Evolutionary conservation across 306 rosid species (phyloP), one percentile per base, ranked within the genome.

Genomic region (Glycyrrhiza uralensis): DNA sequence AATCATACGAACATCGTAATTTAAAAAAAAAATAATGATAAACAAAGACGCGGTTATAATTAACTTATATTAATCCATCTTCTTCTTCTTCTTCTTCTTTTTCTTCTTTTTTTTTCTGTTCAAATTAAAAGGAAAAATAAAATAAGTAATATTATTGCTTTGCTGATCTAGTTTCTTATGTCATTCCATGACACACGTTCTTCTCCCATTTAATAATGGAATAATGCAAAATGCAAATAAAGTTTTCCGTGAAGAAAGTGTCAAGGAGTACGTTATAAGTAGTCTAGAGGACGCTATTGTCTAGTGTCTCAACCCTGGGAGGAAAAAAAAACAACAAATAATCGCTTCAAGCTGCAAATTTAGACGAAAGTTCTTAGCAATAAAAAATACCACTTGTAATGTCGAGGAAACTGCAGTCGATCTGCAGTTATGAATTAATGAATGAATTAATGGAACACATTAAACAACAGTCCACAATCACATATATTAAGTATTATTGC

Each of bases 291-390:
- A n/a, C n/a, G n/a, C n/a, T n/a, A n/a, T n/a, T n/a, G n/a, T n/a
- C n/a, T n/a, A n/a, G n/a, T n/a, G n/a, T n/a, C n/a, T n/a, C n/a
- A n/a, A n/a, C n/a, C n/a, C n/a, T n/a, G n/a, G n/a, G n/a, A n/a
- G n/a, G n/a, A n/a, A n/a, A n/a, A 58, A 33, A 32, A 0, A 15
- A 17, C 30, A 22, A 33, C 35, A 18, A 22, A 52, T 63, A 23
- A 35, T 35, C 41, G 12, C 47, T 62, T 74, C 36, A 32, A 12
- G 46, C 66, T 62, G 67, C 75, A 69, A 30, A 57, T 47, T 54
- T 22, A 59, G 68, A 23, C 38, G 81, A 78, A 82, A 58, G 33
- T 82, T 74, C 78, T 74, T 19, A 30, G 19, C 71, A 70, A 69
- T 41, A 49, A 42, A 30, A 50, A 66, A 56, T 44, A 67, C 15